phyloP scores from a whole-genome alignment of 1,139 yeast species.

The Nakaseomyces kungkrabaensis region DNA sequence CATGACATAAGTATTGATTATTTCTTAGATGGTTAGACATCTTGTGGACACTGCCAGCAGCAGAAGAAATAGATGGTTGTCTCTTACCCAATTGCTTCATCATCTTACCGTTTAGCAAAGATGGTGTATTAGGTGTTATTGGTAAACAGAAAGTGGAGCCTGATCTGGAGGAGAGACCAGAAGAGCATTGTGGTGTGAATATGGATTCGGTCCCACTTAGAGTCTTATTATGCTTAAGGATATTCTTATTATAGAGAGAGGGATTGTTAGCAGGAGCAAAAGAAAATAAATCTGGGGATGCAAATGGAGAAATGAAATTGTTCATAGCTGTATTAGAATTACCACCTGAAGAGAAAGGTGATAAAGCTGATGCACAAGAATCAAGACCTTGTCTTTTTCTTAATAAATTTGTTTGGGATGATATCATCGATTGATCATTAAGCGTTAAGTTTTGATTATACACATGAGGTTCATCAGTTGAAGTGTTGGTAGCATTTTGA shows the following conservation, averaged over 20 bases:
- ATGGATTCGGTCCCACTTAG: conserved; percentile 1
- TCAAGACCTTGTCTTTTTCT: conserved; percentile 3
- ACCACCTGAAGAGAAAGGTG: not conserved
- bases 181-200: conserved; percentile 1
- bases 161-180: conserved; percentile 1
- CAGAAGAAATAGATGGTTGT: not conserved
- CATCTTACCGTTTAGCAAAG: conserved; percentile 1
- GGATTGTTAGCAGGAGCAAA: conserved; percentile 2
- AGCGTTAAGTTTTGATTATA: conserved; percentile 2
- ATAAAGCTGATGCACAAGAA: conserved; percentile 1
- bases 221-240: not conserved
- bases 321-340: conserved; percentile 3
- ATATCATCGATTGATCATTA: conserved; percentile 3
- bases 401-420: conserved; percentile 1
- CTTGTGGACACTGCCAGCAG: not conserved
- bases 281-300: conserved; percentile 3
- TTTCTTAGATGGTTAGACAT: not conserved
- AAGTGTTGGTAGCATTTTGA: not conserved
- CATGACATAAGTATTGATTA: conserved; percentile 2
- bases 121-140: conserved; percentile 2
- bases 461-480: conserved; percentile 3
- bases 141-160: conserved; percentile 2
- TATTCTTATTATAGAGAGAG: not conserved
- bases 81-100: not conserved
- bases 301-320: conserved; percentile 4